Percentiles rank a stretch among this genome's conserved stretches.
Conservation (phyloP, 495 filamentous ascomycete species). For the Penicillium salamii region DNA sequence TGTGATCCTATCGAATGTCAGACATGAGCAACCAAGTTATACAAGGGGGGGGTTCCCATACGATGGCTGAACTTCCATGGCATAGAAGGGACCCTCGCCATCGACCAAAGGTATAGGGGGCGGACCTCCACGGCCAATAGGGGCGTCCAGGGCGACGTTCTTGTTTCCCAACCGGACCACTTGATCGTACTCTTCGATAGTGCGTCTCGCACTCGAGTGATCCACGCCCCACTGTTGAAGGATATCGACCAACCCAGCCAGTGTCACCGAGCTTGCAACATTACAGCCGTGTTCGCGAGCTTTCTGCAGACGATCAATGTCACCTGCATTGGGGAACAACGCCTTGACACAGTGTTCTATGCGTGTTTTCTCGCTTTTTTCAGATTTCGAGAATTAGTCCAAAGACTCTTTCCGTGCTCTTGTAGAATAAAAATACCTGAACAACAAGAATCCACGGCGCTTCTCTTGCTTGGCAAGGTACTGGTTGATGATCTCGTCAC, state of each 20-base stretch:
- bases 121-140: conserved; percentile 8
- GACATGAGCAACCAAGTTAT: neutral
- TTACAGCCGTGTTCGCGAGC: conserved; percentile 24
- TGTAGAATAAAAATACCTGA: conserved; percentile 15
- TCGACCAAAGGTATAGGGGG: conserved; percentile 20
- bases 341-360: conserved; percentile 20
- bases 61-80: conserved; percentile 30
- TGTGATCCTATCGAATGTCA: conserved; percentile 17
- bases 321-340: conserved; percentile 25
- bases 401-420: neutral
- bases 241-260: conserved; percentile 11
- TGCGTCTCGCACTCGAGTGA: conserved; percentile 5
- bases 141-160: conserved; percentile 9
- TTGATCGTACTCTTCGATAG: conserved; percentile 17
- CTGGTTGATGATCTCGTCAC: conserved; percentile 29
- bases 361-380: conserved; percentile 17
- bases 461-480: conserved; percentile 29
- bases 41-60: conserved; percentile 3
- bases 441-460: conserved; percentile 23
- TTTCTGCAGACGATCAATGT: conserved; percentile 27
- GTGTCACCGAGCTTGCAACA: conserved; percentile 16
- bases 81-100: conserved; percentile 25
- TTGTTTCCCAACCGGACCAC: conserved; percentile 11
- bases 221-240: conserved; percentile 20
- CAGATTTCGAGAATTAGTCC: neutral